A percentile compares a stretch with the other conserved stretches of the same genome.
Conservation (phyloP, 2,329 filamentous ascomycete genomes). For the Penicillium sp. region DNA sequence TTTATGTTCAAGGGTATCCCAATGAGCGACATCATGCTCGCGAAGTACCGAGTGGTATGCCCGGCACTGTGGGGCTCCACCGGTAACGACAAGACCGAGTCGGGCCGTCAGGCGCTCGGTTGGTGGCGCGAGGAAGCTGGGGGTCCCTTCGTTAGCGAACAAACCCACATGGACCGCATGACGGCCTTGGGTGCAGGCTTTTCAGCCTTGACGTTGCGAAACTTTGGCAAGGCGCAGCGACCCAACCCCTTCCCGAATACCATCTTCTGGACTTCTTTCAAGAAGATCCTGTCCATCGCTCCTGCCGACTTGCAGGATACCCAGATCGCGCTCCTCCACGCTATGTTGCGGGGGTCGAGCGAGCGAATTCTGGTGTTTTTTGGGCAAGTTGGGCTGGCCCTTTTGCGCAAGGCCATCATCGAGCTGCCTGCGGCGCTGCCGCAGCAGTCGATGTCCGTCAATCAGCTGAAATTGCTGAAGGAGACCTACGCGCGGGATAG, state of each 20-base stretch:
- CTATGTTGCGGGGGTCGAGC: slow-evolving; percentile 75
- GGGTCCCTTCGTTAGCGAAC: slow-evolving; percentile 67
- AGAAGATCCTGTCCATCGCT: slow-evolving; percentile 77
- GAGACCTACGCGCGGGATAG: slow-evolving; percentile 47
- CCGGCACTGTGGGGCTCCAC: slow-evolving; percentile 85
- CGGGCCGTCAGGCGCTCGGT: slow-evolving; percentile 71
- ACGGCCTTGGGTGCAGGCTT: slow-evolving; percentile 83
- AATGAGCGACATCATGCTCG: slow-evolving; percentile 82
- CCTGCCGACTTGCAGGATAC: slow-evolving; percentile 71
- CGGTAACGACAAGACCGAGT: slow-evolving; percentile 74
- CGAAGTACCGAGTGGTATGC: slow-evolving; percentile 81
- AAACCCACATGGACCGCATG: slow-evolving; percentile 82
- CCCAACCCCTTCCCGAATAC: slow-evolving; percentile 77
- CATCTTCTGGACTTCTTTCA: slow-evolving; percentile 82
- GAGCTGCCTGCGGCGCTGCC: slow-evolving; percentile 65
- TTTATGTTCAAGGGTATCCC: slow-evolving; percentile 71
- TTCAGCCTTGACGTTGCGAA: slow-evolving; percentile 79
- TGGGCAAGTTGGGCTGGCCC: slow-evolving; percentile 74
- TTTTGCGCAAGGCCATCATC: slow-evolving; percentile 73
- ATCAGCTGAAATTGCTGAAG: slow-evolving; percentile 46
- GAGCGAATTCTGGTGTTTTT: slow-evolving; percentile 81
- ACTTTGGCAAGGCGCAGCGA: slow-evolving; percentile 73
- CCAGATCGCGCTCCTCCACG: slow-evolving; percentile 72
- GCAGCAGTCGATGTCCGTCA: slow-evolving; percentile 46
- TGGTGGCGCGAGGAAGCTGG: slow-evolving; percentile 68